Base-by-base conservation (phyloP, 148 eudicot species). In the Dianthus caryophyllus region DNA sequence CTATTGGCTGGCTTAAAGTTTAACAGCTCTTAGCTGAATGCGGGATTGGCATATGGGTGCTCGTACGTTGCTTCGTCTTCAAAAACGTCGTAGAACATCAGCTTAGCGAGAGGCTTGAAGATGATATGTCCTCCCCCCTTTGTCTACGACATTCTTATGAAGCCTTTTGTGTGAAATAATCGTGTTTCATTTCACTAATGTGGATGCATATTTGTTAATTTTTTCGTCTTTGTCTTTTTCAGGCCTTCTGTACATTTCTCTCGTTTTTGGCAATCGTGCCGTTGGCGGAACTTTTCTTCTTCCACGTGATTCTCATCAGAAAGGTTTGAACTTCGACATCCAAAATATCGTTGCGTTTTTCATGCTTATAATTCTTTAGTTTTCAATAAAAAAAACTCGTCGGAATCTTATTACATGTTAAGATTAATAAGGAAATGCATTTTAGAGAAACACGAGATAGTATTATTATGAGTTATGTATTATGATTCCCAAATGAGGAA, bases 221-320 rank as follows among this genome's bases (percentile, higher is more conserved):
- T n/a, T n/a, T n/a, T n/a, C n/a, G n/a, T n/a, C n/a, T n/a, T n/a
- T n/a, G n/a, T 71, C 54, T 76, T 12, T 74, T 79, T 68, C 89
- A 92, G 97, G 97, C 93, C 54, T 48, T 89, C 20, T 85, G 90
- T 74, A 89, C 89, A 24, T 75, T 72, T 47, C 80, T 92, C 65
- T 92, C 97, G 22, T 81, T 92, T 66, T 84, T 92, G 16, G 97
- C 97, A 14, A 81, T 75, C 13, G 81, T 92, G 49, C 97, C 96
- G 22, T 66, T 92, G 70, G 96, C 87, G 57, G 97, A 92, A 76
- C 82, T 92, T 57, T 92, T 92, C 82, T 92, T 85, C 72, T 92
- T 92, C 89, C 97, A 92, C 79, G 76, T 92, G 66, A 89, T 92
- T 70, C 87, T 92, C 41, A 89, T 92, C 64, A 80, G 91, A 59